Evolutionary conservation across 371 early-diverging fungal genomes (phyloP).

Genomic region (Rhizopus sp.): DNA sequence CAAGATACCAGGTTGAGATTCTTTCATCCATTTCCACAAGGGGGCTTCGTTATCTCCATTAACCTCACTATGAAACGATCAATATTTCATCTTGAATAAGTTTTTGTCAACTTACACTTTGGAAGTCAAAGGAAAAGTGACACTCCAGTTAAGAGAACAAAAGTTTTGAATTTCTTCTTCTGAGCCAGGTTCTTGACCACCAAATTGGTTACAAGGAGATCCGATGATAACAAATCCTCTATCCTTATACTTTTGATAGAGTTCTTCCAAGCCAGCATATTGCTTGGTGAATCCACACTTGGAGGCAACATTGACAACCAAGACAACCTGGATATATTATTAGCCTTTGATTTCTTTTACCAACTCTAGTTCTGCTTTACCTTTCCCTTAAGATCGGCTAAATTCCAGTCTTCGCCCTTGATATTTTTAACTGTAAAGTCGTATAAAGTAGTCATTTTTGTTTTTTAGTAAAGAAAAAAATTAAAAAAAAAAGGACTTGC

Average conservation of each 20-base stretch:
- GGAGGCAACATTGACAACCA: conserved; percentile 93
- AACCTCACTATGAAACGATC: conserved; percentile 54
- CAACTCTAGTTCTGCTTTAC: conserved; percentile 10
- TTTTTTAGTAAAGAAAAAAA: conserved; percentile 5
- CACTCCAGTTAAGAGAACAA: conserved; percentile 71
- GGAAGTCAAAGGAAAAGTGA: conserved; percentile 83
- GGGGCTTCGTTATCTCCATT: conserved; percentile 72
- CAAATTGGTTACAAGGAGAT: conserved; percentile 90
- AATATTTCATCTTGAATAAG: not conserved
- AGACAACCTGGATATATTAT: conserved; percentile 60
- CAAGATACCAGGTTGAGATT: conserved; percentile 54
- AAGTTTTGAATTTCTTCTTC: conserved; percentile 66
- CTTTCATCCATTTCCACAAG: conserved; percentile 71
- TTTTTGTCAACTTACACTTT: conserved; percentile 55
- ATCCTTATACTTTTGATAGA: conserved; percentile 77
- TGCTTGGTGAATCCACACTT: conserved; percentile 94
- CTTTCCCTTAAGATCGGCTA: conserved; percentile 33
- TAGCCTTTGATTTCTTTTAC: not conserved
- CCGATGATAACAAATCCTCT: conserved; percentile 69
- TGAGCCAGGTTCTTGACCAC: conserved; percentile 66
- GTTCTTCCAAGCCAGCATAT: conserved; percentile 77
- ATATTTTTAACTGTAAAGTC: conserved; percentile 37
- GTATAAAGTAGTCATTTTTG: conserved; percentile 29
- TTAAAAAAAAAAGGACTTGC: conserved; percentile 1
- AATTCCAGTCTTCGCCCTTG: conserved; percentile 28